Evolutionary conservation across 2,329 filamentous ascomycete genomes (phyloP), one percentile per base, ranked within the genome.

Genomic region (Penicillium sp.): DNA sequence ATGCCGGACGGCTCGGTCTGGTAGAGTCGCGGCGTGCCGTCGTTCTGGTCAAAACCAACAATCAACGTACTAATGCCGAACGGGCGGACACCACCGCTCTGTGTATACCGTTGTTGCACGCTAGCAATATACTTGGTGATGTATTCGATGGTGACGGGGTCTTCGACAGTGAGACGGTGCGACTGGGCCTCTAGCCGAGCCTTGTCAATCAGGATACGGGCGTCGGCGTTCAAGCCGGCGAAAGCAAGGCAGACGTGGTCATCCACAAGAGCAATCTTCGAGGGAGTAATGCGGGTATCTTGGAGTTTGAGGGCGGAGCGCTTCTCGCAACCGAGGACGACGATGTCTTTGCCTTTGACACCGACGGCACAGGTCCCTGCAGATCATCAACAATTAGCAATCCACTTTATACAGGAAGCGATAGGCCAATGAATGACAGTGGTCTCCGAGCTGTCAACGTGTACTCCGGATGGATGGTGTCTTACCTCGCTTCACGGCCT

Each of bases 1-100:
- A 99, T 99, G 54, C 95, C 94, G 58, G 91, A 96, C n/a, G 95
- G 94, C 79, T 99, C 94, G 4, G 94, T 99, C 83, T 96, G 92
- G 75, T 97, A 99, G 55, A 99, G 81, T 65, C 92, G 84, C 48
- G 94, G 92, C 50, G 87, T 87, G 69, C 88, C 86, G 80, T 91
- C 92, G 64, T 89, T 90, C 64, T 91, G 89, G 78, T 99, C 94
- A 70, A 99, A 99, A n/a, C 94, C 94, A 57, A 99, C 92, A 64
- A 99, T 91, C 71, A 99, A 80, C 36, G 92, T 97, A 79, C 91
- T 96, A 74, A 99, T 96, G 57, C 94, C 94, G 69, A 99, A 99
- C n/a, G 94, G 94, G 68, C 94, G 82, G 47, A 99, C 94, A 82
- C 94, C 94, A 79, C 94, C 94, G 69, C 91, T 95, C 81, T 99